Base-by-base conservation (phyloP, 208 protist genomes). In the Porcisia hertigi region DNA sequence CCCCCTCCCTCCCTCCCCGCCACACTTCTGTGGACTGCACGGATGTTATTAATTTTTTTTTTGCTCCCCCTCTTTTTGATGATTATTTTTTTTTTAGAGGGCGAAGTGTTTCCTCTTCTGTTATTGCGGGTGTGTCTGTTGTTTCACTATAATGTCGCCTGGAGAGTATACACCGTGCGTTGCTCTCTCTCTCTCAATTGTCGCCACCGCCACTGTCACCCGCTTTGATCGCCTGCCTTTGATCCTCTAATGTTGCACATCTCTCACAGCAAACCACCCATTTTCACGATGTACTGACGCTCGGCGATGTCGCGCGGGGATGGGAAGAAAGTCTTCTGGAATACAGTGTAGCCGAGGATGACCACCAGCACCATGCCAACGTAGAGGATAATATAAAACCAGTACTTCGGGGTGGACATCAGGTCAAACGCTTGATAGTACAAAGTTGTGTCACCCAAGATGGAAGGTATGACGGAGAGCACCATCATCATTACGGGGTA, bases 341-440 rank as follows among this genome's bases (percentile, higher is more conserved):
- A 84, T 52, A 84, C 87, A n/a, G 92, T 70, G 55, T 76, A 59
- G 47, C 77, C 79, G 25, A 98, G 66, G 41, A 88, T 82, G 25
- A 94, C 71, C 5, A 88, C 73, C 49, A 94, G 79, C 25, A 91
- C 72, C 49, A 62, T 64, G 36, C 90, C 76, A 0, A 91, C 36
- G 59, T 83, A 89, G 59, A 97, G 69, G 49, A 96, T 43, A 49
- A 92, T 20, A 65, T 91, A 95, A 11, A 94, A 75, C 90, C 93
- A 98, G 73, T 93, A 96, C 75, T 94, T 91, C 1, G 55, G 81
- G 18, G 74, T 87, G 3, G 74, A 49, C 77, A 91, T 86, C 18
- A 97, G 59, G 39, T 88, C 73, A 80, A 86, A 91, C 25, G 89
- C 86, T 39, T 92, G 83, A 70, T 82, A 97, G 82, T 97, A 97